Base-by-base conservation (phyloP, 441 rosid genomes). In the Omphalea diandra region DNA sequence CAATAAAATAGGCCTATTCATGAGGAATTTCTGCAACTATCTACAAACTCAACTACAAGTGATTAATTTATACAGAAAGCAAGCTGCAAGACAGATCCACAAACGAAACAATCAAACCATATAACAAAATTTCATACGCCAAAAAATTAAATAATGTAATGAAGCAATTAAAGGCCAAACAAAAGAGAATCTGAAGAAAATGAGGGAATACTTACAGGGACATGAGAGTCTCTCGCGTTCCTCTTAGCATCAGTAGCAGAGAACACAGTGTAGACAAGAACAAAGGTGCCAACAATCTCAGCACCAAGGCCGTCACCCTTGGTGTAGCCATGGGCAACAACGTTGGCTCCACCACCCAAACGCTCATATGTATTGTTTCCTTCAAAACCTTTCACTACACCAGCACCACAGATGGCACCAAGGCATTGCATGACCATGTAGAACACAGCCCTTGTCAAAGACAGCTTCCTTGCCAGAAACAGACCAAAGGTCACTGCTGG, bases 161-260 rank as follows among this genome's bases (percentile, higher is more conserved):
- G 31, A 11, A 56, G 29, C n/a, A n/a, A n/a, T 10, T 32, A 40
- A 24, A 18, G 14, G 3, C 6, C 15, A 44, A 46, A 54, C 2
- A 22, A 17, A 36, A 40, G 3, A 32, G 2, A n/a, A n/a, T n/a
- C n/a, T n/a, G 10, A 24, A 38, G n/a, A 40, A 26, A 60, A 70
- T 18, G 0, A 6, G 26, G 56, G 32, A 44, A 20, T 26, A 36
- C 86, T 67, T 85, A 94, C 98, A 7, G 94, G 91, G 62, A 94
- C 97, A 75, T 94, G 97, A 46, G 98, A 94, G 85, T 94, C 98
- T 76, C 97, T 84, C 33, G 97, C 97, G 63, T 70, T 94, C 17
- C 97, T 87, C 79, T 94, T 94, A 26, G 98, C 94, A 67, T 94
- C 98, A 6, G 98, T 94, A 36, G 98, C 98, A 0, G 98, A 93